Conservation (phyloP, 2,329 filamentous ascomycete species). For the Cladosporium sp. region DNA sequence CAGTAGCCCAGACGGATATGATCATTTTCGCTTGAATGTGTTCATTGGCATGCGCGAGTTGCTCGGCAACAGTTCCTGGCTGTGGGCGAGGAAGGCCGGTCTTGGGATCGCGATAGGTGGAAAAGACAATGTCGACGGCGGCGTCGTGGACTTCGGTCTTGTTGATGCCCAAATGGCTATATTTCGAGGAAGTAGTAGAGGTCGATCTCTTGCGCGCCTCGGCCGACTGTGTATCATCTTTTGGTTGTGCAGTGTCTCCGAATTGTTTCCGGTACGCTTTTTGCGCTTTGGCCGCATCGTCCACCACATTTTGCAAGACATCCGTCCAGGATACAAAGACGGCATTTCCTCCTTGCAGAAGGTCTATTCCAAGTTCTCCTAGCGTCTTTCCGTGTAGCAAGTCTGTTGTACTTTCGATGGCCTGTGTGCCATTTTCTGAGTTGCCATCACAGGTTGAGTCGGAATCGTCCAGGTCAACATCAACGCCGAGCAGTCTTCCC, state of each 20-base stretch:
- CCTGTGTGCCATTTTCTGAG: background rate
- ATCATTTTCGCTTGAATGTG: constrained; percentile 67
- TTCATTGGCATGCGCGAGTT: constrained; percentile 17
- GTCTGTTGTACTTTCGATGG: constrained; percentile 47
- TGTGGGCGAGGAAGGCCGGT: constrained; percentile 36
- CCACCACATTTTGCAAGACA: constrained; percentile 40
- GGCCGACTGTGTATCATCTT: constrained; percentile 19
- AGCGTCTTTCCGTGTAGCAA: constrained; percentile 61
- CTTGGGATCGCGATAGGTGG: constrained; percentile 40
- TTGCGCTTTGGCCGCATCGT: constrained; percentile 34
- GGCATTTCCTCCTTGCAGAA: constrained; percentile 61
- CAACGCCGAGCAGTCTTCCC: constrained; percentile 61
- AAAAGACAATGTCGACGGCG: constrained; percentile 63
- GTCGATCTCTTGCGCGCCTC: constrained; percentile 16
- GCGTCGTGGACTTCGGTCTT: constrained; percentile 52
- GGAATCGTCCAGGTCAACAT: constrained; percentile 28
- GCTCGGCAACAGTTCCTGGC: constrained; percentile 28
- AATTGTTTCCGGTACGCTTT: constrained; percentile 13
- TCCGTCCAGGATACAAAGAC: constrained; percentile 49
- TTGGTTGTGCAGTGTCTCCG: constrained; percentile 10
- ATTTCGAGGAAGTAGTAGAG: constrained; percentile 20
- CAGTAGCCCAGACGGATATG: constrained; percentile 68
- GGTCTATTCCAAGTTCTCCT: constrained; percentile 66
- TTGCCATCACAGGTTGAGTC: constrained; percentile 11
- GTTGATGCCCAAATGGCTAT: constrained; percentile 17